Evolutionary conservation across 1,139 yeast species (phyloP).

Genomic region (Nakaseomyces kungkrabaensis): DNA sequence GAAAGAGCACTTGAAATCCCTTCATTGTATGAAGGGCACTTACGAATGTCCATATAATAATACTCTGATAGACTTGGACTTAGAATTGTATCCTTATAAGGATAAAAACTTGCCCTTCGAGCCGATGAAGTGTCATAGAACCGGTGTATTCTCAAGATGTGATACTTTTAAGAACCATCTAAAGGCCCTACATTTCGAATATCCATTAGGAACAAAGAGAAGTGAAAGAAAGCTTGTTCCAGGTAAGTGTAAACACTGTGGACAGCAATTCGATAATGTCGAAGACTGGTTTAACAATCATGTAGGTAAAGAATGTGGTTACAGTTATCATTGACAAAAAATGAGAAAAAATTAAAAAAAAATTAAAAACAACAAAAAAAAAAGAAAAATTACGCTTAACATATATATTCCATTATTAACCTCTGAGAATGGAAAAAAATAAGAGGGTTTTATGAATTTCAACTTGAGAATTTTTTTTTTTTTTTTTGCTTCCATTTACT

Average conservation of each 20-base stretch:
- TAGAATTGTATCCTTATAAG: constrained; percentile 20
- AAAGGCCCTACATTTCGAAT: constrained; percentile 78
- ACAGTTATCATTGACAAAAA: constrained; percentile 12
- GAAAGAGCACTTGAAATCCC: constrained; percentile 14
- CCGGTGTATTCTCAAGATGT: constrained; percentile 77
- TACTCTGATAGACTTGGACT: constrained; percentile 20
- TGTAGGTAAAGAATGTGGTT: constrained; percentile 50
- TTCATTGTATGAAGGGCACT: constrained; percentile 32
- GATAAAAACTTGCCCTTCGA: constrained; percentile 11
- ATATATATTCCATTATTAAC: too few relatives aligned
- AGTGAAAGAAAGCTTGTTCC: constrained; percentile 54
- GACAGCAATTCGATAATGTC: constrained; percentile 48
- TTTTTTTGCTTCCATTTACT: too few relatives aligned
- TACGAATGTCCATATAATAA: constrained; percentile 38
- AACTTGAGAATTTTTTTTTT: too few relatives aligned
- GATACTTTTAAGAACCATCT: constrained; percentile 87
- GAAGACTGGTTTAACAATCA: constrained; percentile 73
- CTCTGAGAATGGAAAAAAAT: too few relatives aligned
- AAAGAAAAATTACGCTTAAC: not conserved
- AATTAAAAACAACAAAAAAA: not conserved
- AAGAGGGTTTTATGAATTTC: too few relatives aligned
- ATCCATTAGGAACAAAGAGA: constrained; percentile 77
- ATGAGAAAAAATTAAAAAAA: not conserved
- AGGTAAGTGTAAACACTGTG: constrained; percentile 74
- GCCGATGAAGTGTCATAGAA: constrained; percentile 48